A percentile compares a stretch with the other conserved stretches of the same genome.
Evolutionary conservation across 2,329 filamentous ascomycete genomes (phyloP).

Genomic region (Ophiocordyceps camponoti-saundersi): DNA sequence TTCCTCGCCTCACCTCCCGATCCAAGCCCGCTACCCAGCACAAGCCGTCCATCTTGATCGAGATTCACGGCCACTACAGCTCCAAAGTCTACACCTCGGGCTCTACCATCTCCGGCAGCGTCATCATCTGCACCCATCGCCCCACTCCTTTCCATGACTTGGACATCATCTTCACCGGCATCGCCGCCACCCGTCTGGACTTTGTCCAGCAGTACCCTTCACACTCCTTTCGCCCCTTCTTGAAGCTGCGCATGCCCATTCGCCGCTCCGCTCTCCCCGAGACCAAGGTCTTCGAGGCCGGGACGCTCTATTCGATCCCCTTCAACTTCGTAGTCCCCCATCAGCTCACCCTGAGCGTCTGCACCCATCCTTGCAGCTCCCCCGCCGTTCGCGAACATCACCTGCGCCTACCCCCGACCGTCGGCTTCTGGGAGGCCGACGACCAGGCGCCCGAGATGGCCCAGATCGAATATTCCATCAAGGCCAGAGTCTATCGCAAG

Average conservation of each 20-base stretch:
- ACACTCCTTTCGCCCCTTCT: slow-evolving; percentile 32
- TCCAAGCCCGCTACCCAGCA: slow-evolving; percentile 2
- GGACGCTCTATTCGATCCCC: slow-evolving; percentile 30
- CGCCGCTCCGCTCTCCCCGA: slow-evolving; percentile 26
- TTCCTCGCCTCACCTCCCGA: background rate
- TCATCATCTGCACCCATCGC: slow-evolving; percentile 24
- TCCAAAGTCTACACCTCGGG: slow-evolving; percentile 39
- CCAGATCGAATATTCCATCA: slow-evolving; percentile 33
- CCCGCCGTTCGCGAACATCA: slow-evolving; percentile 33
- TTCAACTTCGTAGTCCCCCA: slow-evolving; percentile 43
- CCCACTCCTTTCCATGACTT: slow-evolving; percentile 32
- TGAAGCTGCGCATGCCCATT: slow-evolving; percentile 39
- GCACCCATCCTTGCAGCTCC: slow-evolving; percentile 29
- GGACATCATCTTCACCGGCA: slow-evolving; percentile 35
- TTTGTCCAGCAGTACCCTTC: slow-evolving; percentile 29
- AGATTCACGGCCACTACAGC: slow-evolving; percentile 33
- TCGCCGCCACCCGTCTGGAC: slow-evolving; percentile 31
- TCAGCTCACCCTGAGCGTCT: slow-evolving; percentile 38
- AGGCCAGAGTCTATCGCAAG: slow-evolving; percentile 22
- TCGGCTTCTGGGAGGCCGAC: slow-evolving; percentile 34
- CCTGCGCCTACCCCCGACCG: slow-evolving; percentile 32
- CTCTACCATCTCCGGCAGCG: slow-evolving; percentile 31
- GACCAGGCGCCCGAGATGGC: slow-evolving; percentile 39
- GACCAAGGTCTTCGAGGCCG: slow-evolving; percentile 29
- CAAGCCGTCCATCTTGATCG: slow-evolving; percentile 26